These are phyloP conservation scores for Yarrowia phangngaensis DNA, from an alignment of 805 yeast genomes.

Conservation along the genomic window DNA sequence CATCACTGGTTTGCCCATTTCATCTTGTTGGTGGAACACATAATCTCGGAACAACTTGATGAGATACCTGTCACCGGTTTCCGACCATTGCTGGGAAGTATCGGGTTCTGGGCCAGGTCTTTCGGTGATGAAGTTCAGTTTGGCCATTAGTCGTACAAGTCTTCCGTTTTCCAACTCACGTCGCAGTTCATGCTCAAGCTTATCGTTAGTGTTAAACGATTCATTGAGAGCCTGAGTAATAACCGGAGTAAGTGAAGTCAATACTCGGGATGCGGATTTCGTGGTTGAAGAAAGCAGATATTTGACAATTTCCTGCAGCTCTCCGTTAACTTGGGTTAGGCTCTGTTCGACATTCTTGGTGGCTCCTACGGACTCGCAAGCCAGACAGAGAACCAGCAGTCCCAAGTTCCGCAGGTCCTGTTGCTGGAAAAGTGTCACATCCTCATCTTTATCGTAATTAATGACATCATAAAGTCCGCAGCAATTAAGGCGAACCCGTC, in stretches of 20 bases:
- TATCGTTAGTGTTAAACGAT: slow-evolving; percentile 31
- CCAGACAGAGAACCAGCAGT: slow-evolving; percentile 53
- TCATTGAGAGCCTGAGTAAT: slow-evolving; percentile 23
- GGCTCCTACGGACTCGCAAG: slow-evolving; percentile 35
- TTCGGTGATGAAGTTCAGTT: slow-evolving; percentile 72
- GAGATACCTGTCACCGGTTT: slow-evolving; percentile 70
- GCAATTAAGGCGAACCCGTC: slow-evolving; percentile 66
- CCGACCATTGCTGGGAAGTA: slow-evolving; percentile 52
- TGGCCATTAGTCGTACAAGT: slow-evolving; percentile 73
- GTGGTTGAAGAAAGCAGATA: slow-evolving; percentile 27
- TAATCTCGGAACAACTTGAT: slow-evolving; percentile 74
- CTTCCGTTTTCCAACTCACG: slow-evolving; percentile 86
- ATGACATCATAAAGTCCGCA: slow-evolving; percentile 71
- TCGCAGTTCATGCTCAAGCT: slow-evolving; percentile 44
- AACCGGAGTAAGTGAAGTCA: slow-evolving; percentile 28
- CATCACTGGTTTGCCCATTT: slow-evolving; percentile 66
- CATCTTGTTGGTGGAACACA: slow-evolving; percentile 80
- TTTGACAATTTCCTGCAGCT: slow-evolving; percentile 33
- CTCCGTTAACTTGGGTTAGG: slow-evolving; percentile 21
- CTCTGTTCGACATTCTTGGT: slow-evolving; percentile 26
- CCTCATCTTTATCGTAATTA: slow-evolving; percentile 36
- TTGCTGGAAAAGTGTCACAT: slow-evolving; percentile 43
- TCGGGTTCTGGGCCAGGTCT: slow-evolving; percentile 41
- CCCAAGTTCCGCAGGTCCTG: slow-evolving; percentile 63
- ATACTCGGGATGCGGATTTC: slow-evolving; percentile 26